Base-by-base conservation (phyloP, 139 green algal genomes). In the Prasinococcaceae sp. region DNA sequence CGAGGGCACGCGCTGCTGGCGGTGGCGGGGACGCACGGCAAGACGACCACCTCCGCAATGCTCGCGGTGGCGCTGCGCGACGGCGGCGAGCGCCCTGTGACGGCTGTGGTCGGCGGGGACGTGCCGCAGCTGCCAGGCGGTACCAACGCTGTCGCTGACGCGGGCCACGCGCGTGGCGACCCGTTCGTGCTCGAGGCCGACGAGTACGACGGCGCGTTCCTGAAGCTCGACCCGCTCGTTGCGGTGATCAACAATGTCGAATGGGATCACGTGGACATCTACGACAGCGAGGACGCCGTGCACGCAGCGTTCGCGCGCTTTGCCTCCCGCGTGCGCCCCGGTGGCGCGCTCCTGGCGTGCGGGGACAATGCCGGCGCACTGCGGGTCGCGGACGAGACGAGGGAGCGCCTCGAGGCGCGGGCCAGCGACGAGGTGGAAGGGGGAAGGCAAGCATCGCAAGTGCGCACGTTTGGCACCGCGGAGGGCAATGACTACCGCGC, bases 261-360 rank as follows among this genome's bases (percentile, higher is more conserved):
- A 49, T 58, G 43, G 66, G 66, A 75, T 19, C 66, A 75, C 47
- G 64, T 75, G 29, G 66, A 75, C 65, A 53, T 76, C n/a, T 73
- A 47, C 33, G 1, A 29, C 12, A 38, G 14, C 23, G 63, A 70
- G 61, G 61, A 23, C 6, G 27, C 47, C 26, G 30, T 47, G 47
- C 27, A 12, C 8, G 30, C 9, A 14, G 50, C 47, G 9, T 55
- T 55, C 47, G 9, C 9, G 9, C 8, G 8, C n/a, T 55, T 55
- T 48, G 47, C 12, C 9, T 8, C 9, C 19, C 27, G 30, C 19
- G 20, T 39, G 19, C 19, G 19, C 14, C 14, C 14, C 14, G 43
- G 43, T 37, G 43, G 43, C 20, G n/a, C 16, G 20, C 43, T 50
- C 17, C 19, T 50, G 20, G 19, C 16, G 17, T 50, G 43, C 20